Evolutionary conservation across 352 stramenopile genomes (phyloP), one percentile per base, ranked within the genome.

Genomic region (Phytophthora sojae): DNA sequence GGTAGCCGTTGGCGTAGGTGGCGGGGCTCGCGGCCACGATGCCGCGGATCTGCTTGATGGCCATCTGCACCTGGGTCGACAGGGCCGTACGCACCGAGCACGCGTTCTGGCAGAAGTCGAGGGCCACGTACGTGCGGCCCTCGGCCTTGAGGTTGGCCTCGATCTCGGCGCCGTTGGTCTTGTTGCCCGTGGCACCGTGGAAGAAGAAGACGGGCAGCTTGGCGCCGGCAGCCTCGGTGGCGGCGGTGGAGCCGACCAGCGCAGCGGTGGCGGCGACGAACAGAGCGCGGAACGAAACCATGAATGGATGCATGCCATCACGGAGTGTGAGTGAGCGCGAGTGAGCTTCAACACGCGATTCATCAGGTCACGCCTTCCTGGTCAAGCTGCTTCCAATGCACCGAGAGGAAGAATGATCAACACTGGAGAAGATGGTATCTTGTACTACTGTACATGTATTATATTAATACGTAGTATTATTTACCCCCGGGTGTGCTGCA

Each of bases 141-240:
- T 86, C 70, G 8, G 73, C 75, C 17, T 63, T 77, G 32, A 90
- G 64, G 52, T 81, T 85, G 19, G 67, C 53, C 56, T 78, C 58
- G 23, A 88, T 74, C 44, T 68, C 35, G n/a, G 59, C 25, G 1
- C 69, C 82, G 44, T 77, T 74, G 23, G 61, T 71, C 7, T 62
- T 59, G 57, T 83, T 80, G 11, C 66, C 61, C 5, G 68, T 81
- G 6, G 75, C 70, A 9, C 82, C 82, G 64, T 88, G 82, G 61
- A 90, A 88, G 59, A 86, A 90, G 62, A 88, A 73, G 1, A 88
- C 75, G 1, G 82, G 82, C 15, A 90, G 71, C 37, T 68, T 73
- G 42, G 57, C 35, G 29, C 51, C 54, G 19, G 64, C 58, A 7
- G 65, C 64, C 1, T 70, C 64, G 6, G 51, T 63, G 39, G 59